Evolutionary conservation across 2,329 filamentous ascomycete species (phyloP), one percentile per base, ranked within the genome.

Genomic region (Parastagonospora avenae): DNA sequence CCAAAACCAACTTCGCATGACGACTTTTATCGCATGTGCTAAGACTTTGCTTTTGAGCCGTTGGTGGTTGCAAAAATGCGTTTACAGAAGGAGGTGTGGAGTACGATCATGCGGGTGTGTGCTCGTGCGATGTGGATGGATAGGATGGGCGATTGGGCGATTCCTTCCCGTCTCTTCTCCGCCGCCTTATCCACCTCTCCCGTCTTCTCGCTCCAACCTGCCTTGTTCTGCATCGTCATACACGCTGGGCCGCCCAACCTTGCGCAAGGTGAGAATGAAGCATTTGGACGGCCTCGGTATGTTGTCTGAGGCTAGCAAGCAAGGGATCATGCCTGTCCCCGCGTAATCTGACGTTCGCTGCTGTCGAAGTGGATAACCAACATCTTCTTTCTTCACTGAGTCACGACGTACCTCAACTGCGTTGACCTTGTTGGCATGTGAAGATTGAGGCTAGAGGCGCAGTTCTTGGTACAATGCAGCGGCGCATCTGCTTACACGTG

Each of bases 1-100:
- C 43, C 58, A 64, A 66, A 56, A 49, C 49, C 50, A 52, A 62
- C 59, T 45, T 50, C 50, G 54, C 53, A 55, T 45, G 27, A 41
- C 33, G 10, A 28, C 29, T 36, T 43, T 33, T 29, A 33, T 32
- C 44, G 27, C 37, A 19, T 15, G 16, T 15, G 45, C 32, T 41
- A 12, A 57, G 44, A 19, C 33, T 50, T 52, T 56, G 48, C 48
- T 41, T 31, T 24, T 15, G 29, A 27, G 39, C 46, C 46, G 46
- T 48, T 40, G 46, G 52, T 46, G 48, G 42, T 45, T 43, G 47
- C 38, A 41, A 14, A 4, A 5, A 42, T 36, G 5, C 19, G 19
- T 24, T 24, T 36, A 16, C 36, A 30, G 42, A 49, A 37, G 54
- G 40, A 50, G 49, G 48, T 52, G 57, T 51, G 55, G 49, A 48